These are phyloP conservation scores for Binderoboletus segoi DNA, from an alignment of 1,284 basidiomycete species.

Conservation along the genomic window DNA sequence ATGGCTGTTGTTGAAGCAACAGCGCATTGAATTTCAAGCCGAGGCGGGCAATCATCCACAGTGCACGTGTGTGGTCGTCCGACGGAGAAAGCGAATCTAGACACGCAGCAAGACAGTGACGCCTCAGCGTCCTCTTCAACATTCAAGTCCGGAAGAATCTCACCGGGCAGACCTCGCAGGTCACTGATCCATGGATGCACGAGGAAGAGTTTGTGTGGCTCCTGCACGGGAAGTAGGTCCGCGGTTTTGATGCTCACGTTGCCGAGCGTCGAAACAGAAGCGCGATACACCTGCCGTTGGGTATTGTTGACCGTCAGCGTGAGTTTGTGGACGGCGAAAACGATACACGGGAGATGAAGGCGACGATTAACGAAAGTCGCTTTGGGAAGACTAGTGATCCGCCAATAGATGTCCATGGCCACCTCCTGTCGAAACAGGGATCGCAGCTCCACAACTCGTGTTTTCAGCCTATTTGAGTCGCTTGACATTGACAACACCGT, in stretches of 20 bases:
- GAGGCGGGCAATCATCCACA: slow-evolving; percentile 8
- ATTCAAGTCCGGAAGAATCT: not conserved
- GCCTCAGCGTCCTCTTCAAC: not conserved
- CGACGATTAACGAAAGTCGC: slow-evolving; percentile 4
- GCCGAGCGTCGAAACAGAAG: not conserved
- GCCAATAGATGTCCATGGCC: not conserved
- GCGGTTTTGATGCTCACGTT: slow-evolving; percentile 1
- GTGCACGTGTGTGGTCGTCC: not conserved
- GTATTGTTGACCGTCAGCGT: not conserved
- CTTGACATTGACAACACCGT: not conserved
- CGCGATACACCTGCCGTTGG: not conserved
- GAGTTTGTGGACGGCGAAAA: not conserved
- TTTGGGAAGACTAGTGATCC: not conserved
- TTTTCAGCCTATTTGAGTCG: not conserved
- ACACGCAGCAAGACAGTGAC: not conserved
- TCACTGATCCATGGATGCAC: slow-evolving; percentile 9
- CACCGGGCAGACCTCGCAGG: not conserved
- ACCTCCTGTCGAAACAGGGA: not conserved
- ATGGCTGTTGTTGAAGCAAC: not conserved
- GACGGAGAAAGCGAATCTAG: not conserved
- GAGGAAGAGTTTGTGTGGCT: not conserved
- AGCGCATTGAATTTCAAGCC: slow-evolving; percentile 8
- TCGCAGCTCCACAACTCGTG: not conserved
- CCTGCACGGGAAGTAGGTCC: not conserved
- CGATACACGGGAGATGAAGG: slow-evolving; percentile 7